These are phyloP conservation scores for Suillus discolor DNA, from an alignment of 768 basidiomycete species.

Conservation along the genomic window DNA sequence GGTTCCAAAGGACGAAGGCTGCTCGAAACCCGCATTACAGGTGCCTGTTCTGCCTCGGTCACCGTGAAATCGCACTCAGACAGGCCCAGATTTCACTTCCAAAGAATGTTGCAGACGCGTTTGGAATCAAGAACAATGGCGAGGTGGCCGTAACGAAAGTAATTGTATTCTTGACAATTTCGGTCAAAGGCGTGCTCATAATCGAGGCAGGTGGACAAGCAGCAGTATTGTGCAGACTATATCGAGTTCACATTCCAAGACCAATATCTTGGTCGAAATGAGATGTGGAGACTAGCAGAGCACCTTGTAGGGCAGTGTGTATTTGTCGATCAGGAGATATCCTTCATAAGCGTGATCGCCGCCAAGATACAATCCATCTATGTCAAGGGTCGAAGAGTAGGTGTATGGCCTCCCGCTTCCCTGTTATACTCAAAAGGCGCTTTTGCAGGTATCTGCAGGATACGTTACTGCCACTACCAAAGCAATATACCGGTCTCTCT, in stretches of 20 bases:
- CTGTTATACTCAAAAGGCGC: constrained; percentile 2
- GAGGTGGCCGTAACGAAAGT: constrained; percentile 78
- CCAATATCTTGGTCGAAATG: constrained; percentile 93
- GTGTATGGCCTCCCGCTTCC: constrained; percentile 12
- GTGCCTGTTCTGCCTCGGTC: constrained; percentile 30
- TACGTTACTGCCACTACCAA: constrained; percentile 84
- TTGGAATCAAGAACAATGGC: constrained; percentile 68
- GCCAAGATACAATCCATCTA: constrained; percentile 85
- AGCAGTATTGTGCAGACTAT: constrained; percentile 65
- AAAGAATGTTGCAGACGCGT: constrained; percentile 69
- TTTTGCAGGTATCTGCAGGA: constrained; percentile 74
- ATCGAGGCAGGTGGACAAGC: constrained; percentile 63
- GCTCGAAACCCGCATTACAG: constrained; percentile 66
- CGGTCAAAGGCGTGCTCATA: background rate
- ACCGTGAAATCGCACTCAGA: constrained; percentile 3
- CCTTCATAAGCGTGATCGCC: constrained; percentile 79
- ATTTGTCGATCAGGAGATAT: constrained; percentile 81
- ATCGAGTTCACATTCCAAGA: constrained; percentile 93
- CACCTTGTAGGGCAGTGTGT: constrained; percentile 80
- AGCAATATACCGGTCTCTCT: constrained; percentile 85
- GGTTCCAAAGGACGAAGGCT: constrained; percentile 65
- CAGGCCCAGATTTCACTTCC: constrained; percentile 69
- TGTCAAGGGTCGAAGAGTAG: constrained; percentile 65
- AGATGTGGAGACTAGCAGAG: constrained; percentile 95
- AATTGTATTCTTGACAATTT: constrained; percentile 12